Percentiles rank a stretch among this genome's conserved stretches.
These are phyloP conservation scores for Populus nigra DNA, from an alignment of 345 rosid species.

Conservation along the genomic window DNA sequence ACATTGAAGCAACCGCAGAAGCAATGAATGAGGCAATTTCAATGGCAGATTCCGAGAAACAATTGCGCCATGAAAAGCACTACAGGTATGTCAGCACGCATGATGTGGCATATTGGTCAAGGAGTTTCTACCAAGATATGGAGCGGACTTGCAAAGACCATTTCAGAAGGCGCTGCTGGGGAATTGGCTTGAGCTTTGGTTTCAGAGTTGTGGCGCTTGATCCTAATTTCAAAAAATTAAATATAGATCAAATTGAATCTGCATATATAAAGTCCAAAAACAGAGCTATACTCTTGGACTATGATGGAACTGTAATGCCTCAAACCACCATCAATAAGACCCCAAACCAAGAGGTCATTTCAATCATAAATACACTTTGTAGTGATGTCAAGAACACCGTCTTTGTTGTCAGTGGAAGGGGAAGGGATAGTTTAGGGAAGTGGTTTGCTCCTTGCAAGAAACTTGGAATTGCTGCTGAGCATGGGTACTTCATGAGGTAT, in stretches of 20 bases:
- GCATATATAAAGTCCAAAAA: slow-evolving; percentile 56
- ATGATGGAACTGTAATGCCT: slow-evolving; percentile 74
- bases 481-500: slow-evolving; percentile 66
- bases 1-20: slow-evolving; percentile 61
- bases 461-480: slow-evolving; percentile 73
- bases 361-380: slow-evolving; percentile 50
- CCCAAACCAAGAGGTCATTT: slow-evolving; percentile 52
- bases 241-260: slow-evolving; percentile 49
- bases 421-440: slow-evolving; percentile 54
- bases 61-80: slow-evolving; percentile 93
- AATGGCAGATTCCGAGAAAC: slow-evolving; percentile 56
- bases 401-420: slow-evolving; percentile 73
- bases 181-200: slow-evolving; percentile 71
- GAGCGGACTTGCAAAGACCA: slow-evolving; percentile 72
- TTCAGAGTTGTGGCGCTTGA: slow-evolving; percentile 75
- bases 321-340: slow-evolving; percentile 61
- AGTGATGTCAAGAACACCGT: slow-evolving; percentile 53
- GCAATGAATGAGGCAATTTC: slow-evolving; percentile 78
- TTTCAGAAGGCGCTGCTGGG: slow-evolving; percentile 71
- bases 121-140: slow-evolving; percentile 71
- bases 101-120: slow-evolving; percentile 75
- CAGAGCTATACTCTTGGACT: slow-evolving; percentile 63
- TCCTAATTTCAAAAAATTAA: slow-evolving; percentile 61
- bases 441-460: slow-evolving; percentile 64
- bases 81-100: slow-evolving; percentile 71